Evolutionary conservation across 2,329 filamentous ascomycete species (phyloP), one percentile per base, ranked within the genome.

Genomic region (Aspergillus japonicus): DNA sequence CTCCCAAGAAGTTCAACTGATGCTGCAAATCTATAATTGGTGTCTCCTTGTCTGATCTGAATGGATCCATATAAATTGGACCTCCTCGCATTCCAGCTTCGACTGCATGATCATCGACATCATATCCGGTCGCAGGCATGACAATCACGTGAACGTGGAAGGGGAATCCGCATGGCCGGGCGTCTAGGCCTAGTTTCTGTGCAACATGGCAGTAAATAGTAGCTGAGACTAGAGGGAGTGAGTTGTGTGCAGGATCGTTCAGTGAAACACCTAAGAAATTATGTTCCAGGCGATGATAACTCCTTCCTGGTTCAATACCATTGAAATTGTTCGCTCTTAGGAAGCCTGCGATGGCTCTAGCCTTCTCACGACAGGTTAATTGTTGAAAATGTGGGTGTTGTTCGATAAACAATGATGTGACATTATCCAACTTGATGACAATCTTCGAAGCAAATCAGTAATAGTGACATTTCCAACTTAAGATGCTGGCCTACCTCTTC

Each of bases 121-220:
- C 86, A 66, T 84, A 74, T 2, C 85, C 86, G 0, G 78, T 71
- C 0, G 83, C 82, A 5, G 89, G 84, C 54, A 85, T 81, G 12
- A 98, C 86, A 55, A 96, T 87, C 19, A 87, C 90, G 71, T 96
- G 89, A 14, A 96, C 91, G 71, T 97, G 92, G 64, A 87, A 90
- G 3, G 94, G 92, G 69, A 94, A 90, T 48, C 89, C 88, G 66
- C 90, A 94, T 56, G 90, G 92, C 35, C 87, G 85, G 0, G 93
- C 91, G 66, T 89, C 83, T 50, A 99, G 75, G 1, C 89, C 90
- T 12, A 97, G 73, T 42, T 89, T 84, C 57, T 85, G 82, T 0
- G 92, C 93, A 16, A 98, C 75, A 59, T 87, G 88, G 70, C 90
- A 95, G 76, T 89, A 99, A 63, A 98, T 96, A 61, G 89, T 89